Percentiles rank a stretch among this genome's conserved stretches.
Conservation (phyloP, 306 rosid genomes). For the Quercus suber region DNA sequence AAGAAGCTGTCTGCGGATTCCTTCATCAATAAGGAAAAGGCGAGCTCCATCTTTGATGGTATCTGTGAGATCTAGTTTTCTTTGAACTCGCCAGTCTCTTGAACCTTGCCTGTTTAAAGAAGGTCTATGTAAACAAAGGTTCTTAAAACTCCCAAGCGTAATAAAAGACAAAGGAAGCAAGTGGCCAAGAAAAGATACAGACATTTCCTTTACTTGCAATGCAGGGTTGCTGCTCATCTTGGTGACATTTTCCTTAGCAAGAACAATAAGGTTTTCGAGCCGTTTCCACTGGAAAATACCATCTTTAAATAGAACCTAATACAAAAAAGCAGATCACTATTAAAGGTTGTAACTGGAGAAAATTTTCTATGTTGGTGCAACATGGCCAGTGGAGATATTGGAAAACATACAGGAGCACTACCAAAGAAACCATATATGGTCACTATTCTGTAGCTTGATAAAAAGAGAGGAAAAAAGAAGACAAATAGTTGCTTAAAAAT, state of each 20-base stretch:
- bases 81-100: conserved; percentile 49
- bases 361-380: not conserved
- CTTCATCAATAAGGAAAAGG: conserved; percentile 77
- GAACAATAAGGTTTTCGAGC: conserved; percentile 93
- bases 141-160: conserved; percentile 13
- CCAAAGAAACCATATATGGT: not conserved
- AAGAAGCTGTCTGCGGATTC: conserved; percentile 88
- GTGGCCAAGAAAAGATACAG: conserved; percentile 30
- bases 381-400: not conserved
- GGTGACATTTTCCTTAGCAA: conserved; percentile 92
- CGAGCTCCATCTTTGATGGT: conserved; percentile 98
- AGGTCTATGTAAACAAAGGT: conserved; percentile 22
- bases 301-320: conserved; percentile 90
- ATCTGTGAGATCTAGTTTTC: conserved; percentile 86
- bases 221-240: conserved; percentile 98
- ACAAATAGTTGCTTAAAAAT: not conserved
- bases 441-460: not conserved
- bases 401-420: not conserved
- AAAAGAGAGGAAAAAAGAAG: not conserved
- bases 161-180: conserved; percentile 21
- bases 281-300: conserved; percentile 98
- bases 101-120: conserved; percentile 46
- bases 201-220: conserved; percentile 61
- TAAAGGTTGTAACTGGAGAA: not conserved
- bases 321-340: conserved; percentile 14